phyloP scores from a whole-genome alignment of 2,329 filamentous ascomycete genomes.

The Leptographium lundbergii region DNA sequence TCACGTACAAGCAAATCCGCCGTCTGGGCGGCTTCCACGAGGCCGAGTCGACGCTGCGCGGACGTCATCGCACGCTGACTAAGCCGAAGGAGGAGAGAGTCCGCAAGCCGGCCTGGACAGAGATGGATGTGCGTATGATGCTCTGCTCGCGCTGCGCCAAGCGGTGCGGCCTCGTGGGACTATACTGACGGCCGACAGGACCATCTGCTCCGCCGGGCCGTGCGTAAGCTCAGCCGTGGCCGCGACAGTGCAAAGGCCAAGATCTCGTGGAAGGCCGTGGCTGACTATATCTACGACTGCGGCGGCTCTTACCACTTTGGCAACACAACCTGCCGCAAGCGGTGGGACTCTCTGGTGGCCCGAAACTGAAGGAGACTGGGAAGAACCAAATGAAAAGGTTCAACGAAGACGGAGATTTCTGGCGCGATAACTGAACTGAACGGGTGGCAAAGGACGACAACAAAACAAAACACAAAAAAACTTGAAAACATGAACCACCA shows the following conservation, averaged over 20 bases:
- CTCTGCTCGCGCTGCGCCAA: neutral
- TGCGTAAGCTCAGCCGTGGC: constrained; percentile 20
- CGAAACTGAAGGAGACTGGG: neutral
- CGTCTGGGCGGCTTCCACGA: constrained; percentile 41
- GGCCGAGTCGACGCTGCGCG: constrained; percentile 61
- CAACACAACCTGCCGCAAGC: constrained; percentile 44
- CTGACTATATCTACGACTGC: constrained; percentile 35
- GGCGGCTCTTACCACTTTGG: constrained; percentile 48
- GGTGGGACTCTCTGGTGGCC: constrained; percentile 34
- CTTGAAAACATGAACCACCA: neutral
- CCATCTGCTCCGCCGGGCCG: constrained; percentile 30
- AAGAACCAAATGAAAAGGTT: neutral
- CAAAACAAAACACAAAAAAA: neutral
- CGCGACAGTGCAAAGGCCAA: constrained; percentile 21
- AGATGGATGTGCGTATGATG: constrained; percentile 44
- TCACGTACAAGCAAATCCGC: constrained; percentile 55
- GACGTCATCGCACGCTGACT: constrained; percentile 51
- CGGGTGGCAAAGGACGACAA: neutral
- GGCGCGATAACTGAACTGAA: neutral
- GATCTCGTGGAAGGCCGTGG: constrained; percentile 44
- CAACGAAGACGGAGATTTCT: neutral
- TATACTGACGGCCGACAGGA: constrained; percentile 20
- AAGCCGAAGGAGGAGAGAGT: constrained; percentile 50
- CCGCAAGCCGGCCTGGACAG: constrained; percentile 52
- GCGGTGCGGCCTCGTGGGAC: no score